These are phyloP conservation scores for Imleria badia DNA, from an alignment of 768 basidiomycete species.

Conservation along the genomic window DNA sequence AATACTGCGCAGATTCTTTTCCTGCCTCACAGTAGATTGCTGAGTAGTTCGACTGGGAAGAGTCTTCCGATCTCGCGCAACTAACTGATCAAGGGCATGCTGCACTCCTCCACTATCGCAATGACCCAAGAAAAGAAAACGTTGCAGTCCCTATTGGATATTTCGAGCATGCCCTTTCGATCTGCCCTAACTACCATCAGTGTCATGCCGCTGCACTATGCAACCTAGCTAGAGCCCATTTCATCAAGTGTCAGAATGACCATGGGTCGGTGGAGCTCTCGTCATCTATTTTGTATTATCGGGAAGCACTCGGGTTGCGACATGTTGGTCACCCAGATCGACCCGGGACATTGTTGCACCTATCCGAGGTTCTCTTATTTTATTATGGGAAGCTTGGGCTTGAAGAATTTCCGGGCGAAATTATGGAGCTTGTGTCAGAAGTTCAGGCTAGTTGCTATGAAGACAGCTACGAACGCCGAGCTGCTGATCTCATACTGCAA, in stretches of 20 bases:
- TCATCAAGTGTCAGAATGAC: background rate
- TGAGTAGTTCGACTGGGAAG: background rate
- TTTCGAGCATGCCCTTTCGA: no score
- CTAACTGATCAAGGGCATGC: no score
- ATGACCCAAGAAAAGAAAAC: no score
- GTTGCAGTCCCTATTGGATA: no score
- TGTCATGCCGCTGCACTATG: conserved; percentile 1
- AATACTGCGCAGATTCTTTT: no score
- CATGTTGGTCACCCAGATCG: no score
- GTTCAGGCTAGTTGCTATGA: background rate
- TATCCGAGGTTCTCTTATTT: no score
- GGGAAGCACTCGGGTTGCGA: conserved; percentile 15
- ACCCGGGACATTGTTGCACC: no score
- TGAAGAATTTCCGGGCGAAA: background rate
- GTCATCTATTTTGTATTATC: background rate
- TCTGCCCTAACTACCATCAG: background rate
- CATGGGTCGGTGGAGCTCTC: background rate
- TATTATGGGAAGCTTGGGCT: no score
- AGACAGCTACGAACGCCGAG: background rate
- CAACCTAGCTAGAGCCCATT: conserved; percentile 8
- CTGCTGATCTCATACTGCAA: background rate
- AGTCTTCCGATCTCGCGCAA: background rate
- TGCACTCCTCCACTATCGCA: no score
- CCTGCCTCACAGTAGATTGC: background rate
- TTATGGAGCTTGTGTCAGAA: background rate